phyloP scores from a whole-genome alignment of 2,329 filamentous ascomycete species.

The Xylariales sp. region DNA sequence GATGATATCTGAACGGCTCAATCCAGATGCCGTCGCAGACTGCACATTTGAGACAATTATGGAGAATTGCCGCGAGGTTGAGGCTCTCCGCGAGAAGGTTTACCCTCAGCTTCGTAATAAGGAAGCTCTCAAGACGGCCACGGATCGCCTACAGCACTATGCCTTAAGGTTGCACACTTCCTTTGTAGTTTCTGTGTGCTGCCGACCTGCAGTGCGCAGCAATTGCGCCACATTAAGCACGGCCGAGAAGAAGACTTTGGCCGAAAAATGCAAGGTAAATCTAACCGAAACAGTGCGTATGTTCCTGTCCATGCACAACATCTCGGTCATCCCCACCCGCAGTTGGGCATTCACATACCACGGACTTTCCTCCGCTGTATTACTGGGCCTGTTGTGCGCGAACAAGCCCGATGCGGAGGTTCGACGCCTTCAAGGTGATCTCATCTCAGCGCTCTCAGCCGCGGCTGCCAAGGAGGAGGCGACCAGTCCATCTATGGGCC shows the following conservation, averaged over 20 bases:
- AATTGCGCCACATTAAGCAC: conserved; percentile 45
- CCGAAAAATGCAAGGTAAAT: conserved; percentile 57
- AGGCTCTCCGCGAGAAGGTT: conserved; percentile 45
- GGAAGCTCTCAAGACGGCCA: conserved; percentile 58
- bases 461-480: conserved; percentile 59
- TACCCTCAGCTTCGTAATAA: conserved; percentile 52
- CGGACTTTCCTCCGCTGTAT: conserved; percentile 59
- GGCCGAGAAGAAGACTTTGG: conserved; percentile 49
- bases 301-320: conserved; percentile 65
- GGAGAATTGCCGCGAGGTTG: conserved; percentile 51
- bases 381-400: conserved; percentile 59
- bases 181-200: conserved; percentile 62
- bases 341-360: conserved; percentile 68
- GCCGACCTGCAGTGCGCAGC: conserved; percentile 56
- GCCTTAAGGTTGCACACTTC: conserved; percentile 62
- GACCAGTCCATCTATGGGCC: conserved; percentile 44
- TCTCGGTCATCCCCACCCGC: conserved; percentile 61
- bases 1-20: conserved; percentile 53
- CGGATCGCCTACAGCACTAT: conserved; percentile 60
- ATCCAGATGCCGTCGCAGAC: conserved; percentile 47
- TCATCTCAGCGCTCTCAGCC: conserved; percentile 60
- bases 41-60: conserved; percentile 51
- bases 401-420: conserved; percentile 61
- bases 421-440: conserved; percentile 57
- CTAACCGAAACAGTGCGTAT: conserved; percentile 63